Percentiles rank a stretch among this genome's conserved stretches.
Conservation (phyloP, 2,329 filamentous ascomycete species). For the Cladosporium phlei region DNA sequence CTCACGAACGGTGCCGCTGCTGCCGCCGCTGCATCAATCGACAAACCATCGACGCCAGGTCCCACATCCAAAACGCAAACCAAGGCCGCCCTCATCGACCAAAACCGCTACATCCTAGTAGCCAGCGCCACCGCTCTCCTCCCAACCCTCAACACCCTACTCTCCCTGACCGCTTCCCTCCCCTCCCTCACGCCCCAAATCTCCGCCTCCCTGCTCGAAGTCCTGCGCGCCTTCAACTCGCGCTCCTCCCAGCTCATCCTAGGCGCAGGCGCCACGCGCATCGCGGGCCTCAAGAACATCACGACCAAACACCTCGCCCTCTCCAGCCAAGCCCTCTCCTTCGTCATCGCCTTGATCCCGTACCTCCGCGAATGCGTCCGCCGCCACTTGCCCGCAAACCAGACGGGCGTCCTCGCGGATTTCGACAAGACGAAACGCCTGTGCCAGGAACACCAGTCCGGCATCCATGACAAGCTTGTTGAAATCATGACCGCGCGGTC, state of each 20-base stretch:
- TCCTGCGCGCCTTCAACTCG: constrained; percentile 90
- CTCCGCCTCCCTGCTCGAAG: constrained; percentile 72
- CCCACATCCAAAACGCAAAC: constrained; percentile 19
- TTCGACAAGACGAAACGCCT: constrained; percentile 83
- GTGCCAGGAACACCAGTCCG: constrained; percentile 83
- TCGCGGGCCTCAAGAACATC: constrained; percentile 90
- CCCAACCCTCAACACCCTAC: constrained; percentile 72
- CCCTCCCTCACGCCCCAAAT: constrained; percentile 86
- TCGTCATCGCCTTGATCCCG: constrained; percentile 80
- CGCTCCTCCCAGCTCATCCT: constrained; percentile 94
- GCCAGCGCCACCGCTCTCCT: constrained; percentile 78
- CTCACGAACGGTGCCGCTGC: constrained; percentile 19
- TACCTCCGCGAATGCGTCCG: constrained; percentile 89
- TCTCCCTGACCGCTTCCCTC: constrained; percentile 77
- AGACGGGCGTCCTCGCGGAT: constrained; percentile 55
- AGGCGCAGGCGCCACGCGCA: constrained; percentile 83
- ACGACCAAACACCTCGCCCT: constrained; percentile 92
- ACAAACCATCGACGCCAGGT: constrained; percentile 3
- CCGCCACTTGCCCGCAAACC: constrained; percentile 56
- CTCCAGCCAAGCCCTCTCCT: constrained; percentile 81
- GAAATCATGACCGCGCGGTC: constrained; percentile 85
- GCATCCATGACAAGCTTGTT: constrained; percentile 86
- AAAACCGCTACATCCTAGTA: constrained; percentile 79
- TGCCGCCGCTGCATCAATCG: constrained; percentile 2
- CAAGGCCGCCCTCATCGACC: constrained; percentile 66